Percentiles rank a stretch among this genome's conserved stretches.
Conservation (phyloP, 352 stramenopile genomes). For the Pythium volutum region DNA sequence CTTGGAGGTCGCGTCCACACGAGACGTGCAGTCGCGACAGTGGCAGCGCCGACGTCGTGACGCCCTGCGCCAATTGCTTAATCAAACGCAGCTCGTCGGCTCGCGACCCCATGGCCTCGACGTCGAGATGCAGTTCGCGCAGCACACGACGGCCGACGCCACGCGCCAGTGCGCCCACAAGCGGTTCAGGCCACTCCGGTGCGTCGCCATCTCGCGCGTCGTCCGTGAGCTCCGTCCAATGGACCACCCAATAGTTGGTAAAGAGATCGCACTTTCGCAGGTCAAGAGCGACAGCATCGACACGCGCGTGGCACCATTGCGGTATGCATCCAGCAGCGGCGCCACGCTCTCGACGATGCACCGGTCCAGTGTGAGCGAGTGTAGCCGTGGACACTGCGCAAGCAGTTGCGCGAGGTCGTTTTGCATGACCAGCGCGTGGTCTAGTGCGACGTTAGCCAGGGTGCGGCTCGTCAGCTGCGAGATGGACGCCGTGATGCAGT, state of each 20-base stretch:
- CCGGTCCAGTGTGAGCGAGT: neutral
- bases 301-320: neutral
- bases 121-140: neutral
- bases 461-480: too few relatives aligned
- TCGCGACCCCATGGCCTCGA: neutral
- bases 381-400: neutral
- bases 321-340: neutral
- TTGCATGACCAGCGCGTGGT: neutral
- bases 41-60: neutral
- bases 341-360: neutral
- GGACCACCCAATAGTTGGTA: neutral
- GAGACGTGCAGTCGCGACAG: neutral
- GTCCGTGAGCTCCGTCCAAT: too few relatives aligned
- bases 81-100: neutral
- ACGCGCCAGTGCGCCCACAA: neutral
- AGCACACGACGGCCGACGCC: neutral
- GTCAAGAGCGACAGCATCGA: neutral
- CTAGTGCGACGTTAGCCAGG: too few relatives aligned
- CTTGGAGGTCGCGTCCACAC: neutral
- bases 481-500: too few relatives aligned
- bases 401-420: neutral
- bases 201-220: neutral
- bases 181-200: neutral
- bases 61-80: neutral
- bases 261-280: neutral